Conservation (phyloP, 768 basidiomycete genomes). For the Naganishia vishniacii region DNA sequence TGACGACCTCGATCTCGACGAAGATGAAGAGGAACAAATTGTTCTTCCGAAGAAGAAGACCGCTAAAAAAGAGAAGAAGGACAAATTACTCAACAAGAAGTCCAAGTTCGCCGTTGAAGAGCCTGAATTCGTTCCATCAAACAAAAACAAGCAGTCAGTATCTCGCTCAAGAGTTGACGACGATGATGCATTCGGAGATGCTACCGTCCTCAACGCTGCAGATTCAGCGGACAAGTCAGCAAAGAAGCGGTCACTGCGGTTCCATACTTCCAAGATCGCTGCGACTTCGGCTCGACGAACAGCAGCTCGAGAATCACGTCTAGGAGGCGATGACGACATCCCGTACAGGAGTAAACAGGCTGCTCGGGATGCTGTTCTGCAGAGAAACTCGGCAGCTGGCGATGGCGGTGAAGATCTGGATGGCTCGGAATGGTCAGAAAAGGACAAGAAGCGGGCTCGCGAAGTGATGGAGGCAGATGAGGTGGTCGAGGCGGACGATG, state of each 20-base stretch:
- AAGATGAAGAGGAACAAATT: constrained; percentile 26
- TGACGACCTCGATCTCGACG: constrained; percentile 27
- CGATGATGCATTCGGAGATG: constrained; percentile 64
- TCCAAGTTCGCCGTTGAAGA: constrained; percentile 56
- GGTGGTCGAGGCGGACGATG: constrained; percentile 55
- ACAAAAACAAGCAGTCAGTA: constrained; percentile 21
- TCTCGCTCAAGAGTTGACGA: constrained; percentile 32
- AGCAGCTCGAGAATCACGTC: constrained; percentile 63
- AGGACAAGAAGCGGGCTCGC: constrained; percentile 50
- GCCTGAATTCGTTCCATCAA: constrained; percentile 59
- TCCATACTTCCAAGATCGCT: constrained; percentile 89
- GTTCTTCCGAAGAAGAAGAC: constrained; percentile 30
- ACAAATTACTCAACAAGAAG: constrained; percentile 54
- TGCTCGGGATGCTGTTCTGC: constrained; percentile 46
- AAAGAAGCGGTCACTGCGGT: constrained; percentile 74
- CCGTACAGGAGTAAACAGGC: constrained; percentile 71
- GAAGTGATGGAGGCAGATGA: constrained; percentile 36
- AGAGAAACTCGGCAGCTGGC: constrained; percentile 51
- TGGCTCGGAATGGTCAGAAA: constrained; percentile 50
- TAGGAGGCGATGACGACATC: constrained; percentile 90
- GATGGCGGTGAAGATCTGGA: constrained; percentile 43
- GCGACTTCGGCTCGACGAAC: constrained; percentile 68
- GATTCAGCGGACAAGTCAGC: constrained; percentile 80
- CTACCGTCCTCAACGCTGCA: constrained; percentile 59
- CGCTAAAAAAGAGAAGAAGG: constrained; percentile 30